These are phyloP conservation scores for Mycena citricolor DNA, from an alignment of 1,284 basidiomycete genomes.

Conservation along the genomic window DNA sequence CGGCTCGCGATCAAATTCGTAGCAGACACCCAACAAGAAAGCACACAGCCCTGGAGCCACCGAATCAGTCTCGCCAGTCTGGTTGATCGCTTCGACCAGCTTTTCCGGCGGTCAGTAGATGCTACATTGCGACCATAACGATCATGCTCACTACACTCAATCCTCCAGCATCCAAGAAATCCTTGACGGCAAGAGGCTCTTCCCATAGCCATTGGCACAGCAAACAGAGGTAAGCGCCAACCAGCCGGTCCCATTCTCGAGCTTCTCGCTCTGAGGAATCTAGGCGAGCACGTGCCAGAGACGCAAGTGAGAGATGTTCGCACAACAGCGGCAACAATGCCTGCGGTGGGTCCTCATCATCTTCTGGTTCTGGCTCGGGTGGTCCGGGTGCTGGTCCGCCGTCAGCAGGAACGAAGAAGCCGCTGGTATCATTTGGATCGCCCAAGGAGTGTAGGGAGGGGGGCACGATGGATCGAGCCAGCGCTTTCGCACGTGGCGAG, in stretches of 20 bases:
- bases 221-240: conserved; percentile 83
- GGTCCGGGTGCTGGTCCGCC: conserved; percentile 38
- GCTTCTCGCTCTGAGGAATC: conserved; percentile 66
- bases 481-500: conserved; percentile 71
- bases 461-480: conserved; percentile 71
- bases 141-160: conserved; percentile 88
- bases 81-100: conserved; percentile 94
- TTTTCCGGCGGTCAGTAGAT: conserved; percentile 32
- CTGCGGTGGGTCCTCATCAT: conserved; percentile 67
- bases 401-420: conserved; percentile 76
- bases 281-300: conserved; percentile 66
- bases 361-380: conserved; percentile 34
- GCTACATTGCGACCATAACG: conserved; percentile 3
- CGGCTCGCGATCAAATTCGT: conserved; percentile 92
- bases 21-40: conserved; percentile 90
- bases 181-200: conserved; percentile 82
- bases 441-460: conserved; percentile 27
- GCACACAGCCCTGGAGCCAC: conserved; percentile 90
- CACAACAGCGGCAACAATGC: conserved; percentile 68
- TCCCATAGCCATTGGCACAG: conserved; percentile 97
- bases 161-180: conserved; percentile 89
- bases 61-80: conserved; percentile 82
- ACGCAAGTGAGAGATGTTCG: conserved; percentile 70
- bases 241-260: conserved; percentile 87
- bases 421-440: conserved; percentile 37